phyloP scores from a whole-genome alignment of 805 yeast species.

The Yamadazyma sp. region DNA sequence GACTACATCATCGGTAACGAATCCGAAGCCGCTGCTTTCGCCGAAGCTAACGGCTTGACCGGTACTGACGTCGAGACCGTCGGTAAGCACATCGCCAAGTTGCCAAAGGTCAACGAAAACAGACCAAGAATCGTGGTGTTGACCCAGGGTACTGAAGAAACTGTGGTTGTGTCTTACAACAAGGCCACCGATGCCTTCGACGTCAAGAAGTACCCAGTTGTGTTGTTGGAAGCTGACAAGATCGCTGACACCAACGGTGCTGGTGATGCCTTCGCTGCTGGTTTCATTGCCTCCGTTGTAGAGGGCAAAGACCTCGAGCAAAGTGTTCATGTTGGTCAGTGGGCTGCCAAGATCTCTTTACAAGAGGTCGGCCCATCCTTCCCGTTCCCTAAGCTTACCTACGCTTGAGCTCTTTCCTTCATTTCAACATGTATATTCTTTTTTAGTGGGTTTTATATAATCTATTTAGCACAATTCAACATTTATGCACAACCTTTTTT shows the following conservation, averaged over 20 bases:
- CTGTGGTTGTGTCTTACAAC: conserved; percentile 69
- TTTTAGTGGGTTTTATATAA: conserved; percentile 3
- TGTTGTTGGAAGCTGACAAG: conserved; percentile 61
- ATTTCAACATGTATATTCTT: conserved; percentile 25
- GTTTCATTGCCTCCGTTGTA: conserved; percentile 87
- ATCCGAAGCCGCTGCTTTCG: conserved; percentile 93
- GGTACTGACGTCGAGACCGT: conserved; percentile 66
- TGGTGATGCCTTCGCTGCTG: conserved; percentile 98
- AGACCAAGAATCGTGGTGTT: conserved; percentile 84
- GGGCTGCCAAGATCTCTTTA: conserved; percentile 91
- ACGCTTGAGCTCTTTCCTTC: conserved; percentile 21
- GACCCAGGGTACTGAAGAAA: conserved; percentile 94
- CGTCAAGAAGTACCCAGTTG: conserved; percentile 62
- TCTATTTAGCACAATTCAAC: conserved; percentile 10
- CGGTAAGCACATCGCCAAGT: conserved; percentile 78
- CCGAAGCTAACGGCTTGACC: conserved; percentile 72
- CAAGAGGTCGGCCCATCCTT: conserved; percentile 94
- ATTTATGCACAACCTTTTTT: conserved; percentile 3
- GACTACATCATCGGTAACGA: conserved; percentile 94
- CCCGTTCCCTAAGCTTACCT: conserved; percentile 73
- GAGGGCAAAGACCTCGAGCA: conserved; percentile 61
- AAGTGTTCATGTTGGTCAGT: conserved; percentile 84
- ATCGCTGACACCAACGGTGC: conserved; percentile 97
- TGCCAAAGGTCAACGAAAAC: conserved; percentile 68
- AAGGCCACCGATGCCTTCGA: conserved; percentile 45